These are phyloP conservation scores for Pleurotus ostreatus DNA, from an alignment of 768 basidiomycete genomes.

Conservation along the genomic window DNA sequence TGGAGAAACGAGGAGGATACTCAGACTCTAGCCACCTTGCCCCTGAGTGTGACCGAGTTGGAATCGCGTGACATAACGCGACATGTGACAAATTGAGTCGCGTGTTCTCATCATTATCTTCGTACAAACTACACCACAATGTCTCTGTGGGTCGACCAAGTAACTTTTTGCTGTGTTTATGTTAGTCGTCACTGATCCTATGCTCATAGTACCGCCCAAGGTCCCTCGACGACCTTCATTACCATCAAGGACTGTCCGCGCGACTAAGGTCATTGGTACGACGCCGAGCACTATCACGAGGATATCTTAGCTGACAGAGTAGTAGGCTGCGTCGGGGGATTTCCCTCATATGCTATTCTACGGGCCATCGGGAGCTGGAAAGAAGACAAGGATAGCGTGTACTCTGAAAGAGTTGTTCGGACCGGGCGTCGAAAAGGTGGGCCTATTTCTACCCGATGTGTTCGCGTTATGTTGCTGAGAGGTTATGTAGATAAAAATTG, in stretches of 20 bases:
- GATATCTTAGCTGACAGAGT: too few relatives aligned
- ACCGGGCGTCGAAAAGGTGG: slow-evolving; percentile 86
- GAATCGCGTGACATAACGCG: too few relatives aligned
- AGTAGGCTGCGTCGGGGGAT: slow-evolving; percentile 82
- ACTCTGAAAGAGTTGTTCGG: slow-evolving; percentile 89
- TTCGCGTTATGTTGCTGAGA: too few relatives aligned
- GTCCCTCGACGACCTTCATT: slow-evolving; percentile 80
- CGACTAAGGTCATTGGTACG: slow-evolving; percentile 78
- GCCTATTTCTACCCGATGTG: slow-evolving; percentile 10
- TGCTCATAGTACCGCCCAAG: slow-evolving; percentile 75
- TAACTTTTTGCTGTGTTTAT: slow-evolving; percentile 17
- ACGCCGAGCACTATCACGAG: neutral
- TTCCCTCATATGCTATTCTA: slow-evolving; percentile 99
- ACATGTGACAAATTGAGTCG: too few relatives aligned
- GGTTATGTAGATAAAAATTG: slow-evolving; percentile 80
- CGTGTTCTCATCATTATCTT: too few relatives aligned
- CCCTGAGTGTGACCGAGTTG: too few relatives aligned
- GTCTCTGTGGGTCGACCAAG: slow-evolving; percentile 72
- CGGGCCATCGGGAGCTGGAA: slow-evolving; percentile 94
- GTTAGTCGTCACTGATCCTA: slow-evolving; percentile 1
- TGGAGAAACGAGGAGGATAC: too few relatives aligned
- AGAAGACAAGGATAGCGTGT: slow-evolving; percentile 94
- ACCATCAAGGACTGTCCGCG: slow-evolving; percentile 77
- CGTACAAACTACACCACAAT: slow-evolving; percentile 24
- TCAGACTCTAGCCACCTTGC: too few relatives aligned